Conservation (phyloP, 805 yeast genomes). For the Yamadazyma sp. region DNA sequence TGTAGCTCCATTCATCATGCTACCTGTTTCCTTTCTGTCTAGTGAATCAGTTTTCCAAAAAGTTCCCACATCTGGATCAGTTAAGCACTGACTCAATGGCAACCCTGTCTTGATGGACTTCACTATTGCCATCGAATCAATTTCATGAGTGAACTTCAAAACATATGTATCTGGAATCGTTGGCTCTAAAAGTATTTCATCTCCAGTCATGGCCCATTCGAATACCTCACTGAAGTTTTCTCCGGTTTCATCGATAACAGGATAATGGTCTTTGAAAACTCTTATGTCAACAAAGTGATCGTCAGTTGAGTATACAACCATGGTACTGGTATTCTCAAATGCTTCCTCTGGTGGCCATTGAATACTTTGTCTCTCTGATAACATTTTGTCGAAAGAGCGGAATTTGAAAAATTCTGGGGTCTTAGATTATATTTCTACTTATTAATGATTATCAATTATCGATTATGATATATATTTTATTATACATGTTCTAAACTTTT, state of each 20-base stretch:
- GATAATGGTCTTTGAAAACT: conserved; percentile 18
- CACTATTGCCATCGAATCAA: conserved; percentile 39
- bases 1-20: conserved; percentile 45
- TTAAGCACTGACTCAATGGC: conserved; percentile 25
- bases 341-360: conserved; percentile 48
- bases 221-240: conserved; percentile 29
- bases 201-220: conserved; percentile 60
- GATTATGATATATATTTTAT: too few species aligned
- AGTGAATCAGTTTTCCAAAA: conserved; percentile 38
- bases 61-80: conserved; percentile 44
- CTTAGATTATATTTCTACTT: too few species aligned
- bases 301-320: conserved; percentile 45
- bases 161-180: conserved; percentile 29
- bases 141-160: conserved; percentile 40
- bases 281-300: conserved; percentile 49
- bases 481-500: too few species aligned
- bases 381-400: conserved; percentile 18
- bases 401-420: too few species aligned
- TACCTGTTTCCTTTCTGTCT: conserved; percentile 48
- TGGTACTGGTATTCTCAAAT: conserved; percentile 44
- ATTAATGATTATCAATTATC: too few species aligned
- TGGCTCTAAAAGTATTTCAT: conserved; percentile 26
- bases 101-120: conserved; percentile 25
- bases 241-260: conserved; percentile 7
- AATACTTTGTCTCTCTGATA: conserved; percentile 50